These are phyloP conservation scores for Trichophyton benhamiae DNA, from an alignment of 2,329 filamentous ascomycete genomes.

Conservation along the genomic window DNA sequence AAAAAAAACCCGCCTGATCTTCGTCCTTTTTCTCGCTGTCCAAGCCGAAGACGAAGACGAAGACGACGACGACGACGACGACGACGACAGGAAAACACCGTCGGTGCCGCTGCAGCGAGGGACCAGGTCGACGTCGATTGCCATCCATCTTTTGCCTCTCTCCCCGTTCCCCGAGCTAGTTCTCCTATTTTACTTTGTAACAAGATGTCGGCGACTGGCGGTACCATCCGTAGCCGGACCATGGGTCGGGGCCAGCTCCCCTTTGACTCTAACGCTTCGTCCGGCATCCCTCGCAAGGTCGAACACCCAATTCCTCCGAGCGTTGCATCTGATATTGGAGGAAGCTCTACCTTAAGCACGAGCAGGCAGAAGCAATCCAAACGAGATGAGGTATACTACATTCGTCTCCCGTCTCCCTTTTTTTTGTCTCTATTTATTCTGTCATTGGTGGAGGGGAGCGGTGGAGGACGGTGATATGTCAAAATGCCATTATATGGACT, in stretches of 20 bases:
- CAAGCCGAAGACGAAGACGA: no score
- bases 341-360: conserved; percentile 64
- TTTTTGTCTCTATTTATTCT: neutral
- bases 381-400: conserved; percentile 78
- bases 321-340: conserved; percentile 41
- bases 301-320: conserved; percentile 33
- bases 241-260: conserved; percentile 44
- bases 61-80: no score
- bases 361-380: conserved; percentile 95
- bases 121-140: no score
- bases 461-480: neutral
- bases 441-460: neutral
- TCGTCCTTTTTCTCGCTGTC: neutral
- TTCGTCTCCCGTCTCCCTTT: neutral
- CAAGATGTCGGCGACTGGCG: conserved; percentile 45
- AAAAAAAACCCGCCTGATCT: neutral
- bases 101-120: no score
- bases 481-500: conserved; percentile 3
- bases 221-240: conserved; percentile 43
- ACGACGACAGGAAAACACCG: no score
- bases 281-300: conserved; percentile 49
- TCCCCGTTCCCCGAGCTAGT: neutral
- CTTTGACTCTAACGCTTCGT: conserved; percentile 42
- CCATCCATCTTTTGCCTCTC: neutral
- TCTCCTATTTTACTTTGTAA: conserved; percentile 7